phyloP scores from a whole-genome alignment of 2,329 filamentous ascomycete species.

The Colletotrichum chrysophilum region DNA sequence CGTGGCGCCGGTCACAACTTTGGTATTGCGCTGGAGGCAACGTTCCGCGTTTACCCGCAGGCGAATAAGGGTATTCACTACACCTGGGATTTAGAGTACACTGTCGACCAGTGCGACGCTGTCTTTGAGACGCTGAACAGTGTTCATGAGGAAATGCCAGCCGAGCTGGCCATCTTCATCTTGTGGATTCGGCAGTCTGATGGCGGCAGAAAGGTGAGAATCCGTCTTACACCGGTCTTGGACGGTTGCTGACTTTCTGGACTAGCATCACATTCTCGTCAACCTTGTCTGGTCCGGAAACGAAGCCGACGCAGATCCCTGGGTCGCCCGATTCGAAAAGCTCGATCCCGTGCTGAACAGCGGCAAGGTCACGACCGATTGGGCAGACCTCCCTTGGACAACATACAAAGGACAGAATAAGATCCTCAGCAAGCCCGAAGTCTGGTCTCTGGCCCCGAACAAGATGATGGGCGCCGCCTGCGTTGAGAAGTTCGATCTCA shows the following conservation, averaged over 20 bases:
- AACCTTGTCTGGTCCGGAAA: slow-evolving; percentile 7
- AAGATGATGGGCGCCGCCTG: slow-evolving; percentile 17
- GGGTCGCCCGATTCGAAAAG: not conserved
- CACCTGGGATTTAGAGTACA: slow-evolving; percentile 30
- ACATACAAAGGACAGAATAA: slow-evolving; percentile 15
- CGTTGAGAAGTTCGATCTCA: slow-evolving; percentile 7
- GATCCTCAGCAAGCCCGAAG: slow-evolving; percentile 7
- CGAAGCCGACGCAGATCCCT: not conserved
- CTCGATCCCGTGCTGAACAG: not conserved
- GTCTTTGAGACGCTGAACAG: slow-evolving; percentile 40
- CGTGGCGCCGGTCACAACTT: slow-evolving; percentile 56
- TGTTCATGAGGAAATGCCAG: slow-evolving; percentile 29
- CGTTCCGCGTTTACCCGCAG: slow-evolving; percentile 43
- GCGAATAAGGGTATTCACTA: slow-evolving; percentile 27
- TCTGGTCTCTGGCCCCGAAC: slow-evolving; percentile 11
- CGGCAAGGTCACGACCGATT: not conserved
- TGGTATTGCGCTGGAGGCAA: slow-evolving; percentile 51
- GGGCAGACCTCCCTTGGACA: slow-evolving; percentile 9
- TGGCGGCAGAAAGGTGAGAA: slow-evolving; percentile 20
- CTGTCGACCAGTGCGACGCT: slow-evolving; percentile 29
- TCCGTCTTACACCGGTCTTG: slow-evolving; percentile 27
- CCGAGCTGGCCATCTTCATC: slow-evolving; percentile 33
- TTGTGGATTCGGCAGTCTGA: slow-evolving; percentile 32
- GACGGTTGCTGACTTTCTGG: not conserved
- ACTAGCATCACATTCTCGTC: slow-evolving; percentile 4